Evolutionary conservation across 2,329 filamentous ascomycete species (phyloP).

Genomic region (Sarocladium strictum): DNA sequence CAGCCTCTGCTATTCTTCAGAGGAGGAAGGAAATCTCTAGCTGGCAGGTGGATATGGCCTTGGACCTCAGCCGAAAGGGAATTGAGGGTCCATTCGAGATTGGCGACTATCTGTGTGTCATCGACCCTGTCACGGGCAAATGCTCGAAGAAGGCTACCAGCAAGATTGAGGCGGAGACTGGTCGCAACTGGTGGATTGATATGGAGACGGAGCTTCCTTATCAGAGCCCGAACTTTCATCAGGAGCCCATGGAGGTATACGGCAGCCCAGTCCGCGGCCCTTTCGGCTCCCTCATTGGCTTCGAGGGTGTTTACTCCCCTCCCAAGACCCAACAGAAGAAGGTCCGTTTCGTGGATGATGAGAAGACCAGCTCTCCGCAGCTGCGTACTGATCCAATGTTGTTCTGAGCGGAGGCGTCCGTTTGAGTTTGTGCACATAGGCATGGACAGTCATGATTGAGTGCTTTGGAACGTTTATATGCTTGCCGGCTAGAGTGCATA

Average conservation of each 20-base stretch:
- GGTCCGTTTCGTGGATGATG: neutral
- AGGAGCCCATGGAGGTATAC: neutral
- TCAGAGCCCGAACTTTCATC: neutral
- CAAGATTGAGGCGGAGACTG: neutral
- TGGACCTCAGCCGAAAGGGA: neutral
- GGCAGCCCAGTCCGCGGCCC: neutral
- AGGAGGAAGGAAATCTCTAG: neutral
- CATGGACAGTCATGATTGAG: too few relatives aligned
- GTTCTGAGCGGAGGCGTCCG: neutral
- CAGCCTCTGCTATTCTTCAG: neutral
- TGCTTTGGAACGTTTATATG: too few relatives aligned
- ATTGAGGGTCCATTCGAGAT: constrained; percentile 9
- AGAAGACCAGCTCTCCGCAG: neutral
- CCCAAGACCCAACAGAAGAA: neutral
- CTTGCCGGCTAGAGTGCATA: too few relatives aligned
- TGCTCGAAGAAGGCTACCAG: neutral
- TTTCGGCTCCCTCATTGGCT: neutral
- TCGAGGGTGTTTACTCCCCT: neutral
- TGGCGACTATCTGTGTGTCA: constrained; percentile 7
- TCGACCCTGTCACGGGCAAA: neutral
- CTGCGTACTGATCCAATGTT: neutral
- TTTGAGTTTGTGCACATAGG: neutral
- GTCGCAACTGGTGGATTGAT: neutral
- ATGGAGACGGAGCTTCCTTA: neutral
- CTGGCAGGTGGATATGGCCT: constrained; percentile 5